Conservation (phyloP, 1,139 yeast genomes). For the Komagataea norvegica region DNA sequence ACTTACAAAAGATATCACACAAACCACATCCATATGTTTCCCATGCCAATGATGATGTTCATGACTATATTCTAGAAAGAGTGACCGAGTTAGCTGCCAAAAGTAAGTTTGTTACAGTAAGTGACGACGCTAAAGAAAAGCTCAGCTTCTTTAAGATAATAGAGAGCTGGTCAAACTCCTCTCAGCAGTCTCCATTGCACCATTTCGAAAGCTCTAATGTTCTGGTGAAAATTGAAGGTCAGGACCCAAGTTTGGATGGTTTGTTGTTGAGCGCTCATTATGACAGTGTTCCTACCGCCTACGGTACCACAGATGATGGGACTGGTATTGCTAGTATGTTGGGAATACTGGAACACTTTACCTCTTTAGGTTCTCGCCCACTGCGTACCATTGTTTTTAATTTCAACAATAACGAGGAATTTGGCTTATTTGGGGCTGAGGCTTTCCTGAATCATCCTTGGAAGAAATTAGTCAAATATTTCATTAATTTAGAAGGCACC, state of each 20-base stretch:
- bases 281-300: constrained; percentile 85
- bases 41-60: constrained; percentile 69
- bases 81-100: constrained; percentile 34
- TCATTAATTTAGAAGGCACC: constrained; percentile 89
- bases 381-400: constrained; percentile 71
- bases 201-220: constrained; percentile 81
- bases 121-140: constrained; percentile 48
- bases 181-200: constrained; percentile 41
- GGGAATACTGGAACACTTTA: constrained; percentile 56
- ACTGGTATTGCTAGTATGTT: constrained; percentile 84
- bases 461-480: constrained; percentile 57
- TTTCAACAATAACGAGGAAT: constrained; percentile 88
- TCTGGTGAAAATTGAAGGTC: constrained; percentile 66
- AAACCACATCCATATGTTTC: constrained; percentile 77
- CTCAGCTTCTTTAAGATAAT: constrained; percentile 44
- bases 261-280: constrained; percentile 78
- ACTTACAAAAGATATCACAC: constrained; percentile 61
- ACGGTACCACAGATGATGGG: constrained; percentile 92
- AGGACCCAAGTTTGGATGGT: constrained; percentile 53
- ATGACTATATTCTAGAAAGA: constrained; percentile 53
- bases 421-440: constrained; percentile 80
- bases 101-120: constrained; percentile 29
- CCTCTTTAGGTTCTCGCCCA: constrained; percentile 43
- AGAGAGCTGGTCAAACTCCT: constrained; percentile 41
- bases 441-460: constrained; percentile 74